Percentiles rank a stretch among this genome's conserved stretches.
phyloP scores from a whole-genome alignment of 495 filamentous ascomycete species.

The Aspergillus nanangensis region DNA sequence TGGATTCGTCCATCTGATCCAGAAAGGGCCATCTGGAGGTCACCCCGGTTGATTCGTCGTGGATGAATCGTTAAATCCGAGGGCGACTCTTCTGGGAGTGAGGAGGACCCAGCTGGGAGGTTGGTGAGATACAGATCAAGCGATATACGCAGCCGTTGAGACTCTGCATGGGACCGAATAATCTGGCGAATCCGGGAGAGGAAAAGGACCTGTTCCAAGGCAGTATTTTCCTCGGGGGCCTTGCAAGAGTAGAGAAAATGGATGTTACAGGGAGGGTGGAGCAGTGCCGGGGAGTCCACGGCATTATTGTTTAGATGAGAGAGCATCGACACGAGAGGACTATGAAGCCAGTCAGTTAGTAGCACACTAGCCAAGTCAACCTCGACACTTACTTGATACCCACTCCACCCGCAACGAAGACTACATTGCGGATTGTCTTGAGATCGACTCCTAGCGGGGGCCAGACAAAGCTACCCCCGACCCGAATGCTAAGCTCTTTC shows the following conservation, averaged over 20 bases:
- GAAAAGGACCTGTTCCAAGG: constrained; percentile 56
- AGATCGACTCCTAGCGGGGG: constrained; percentile 50
- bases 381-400: constrained; percentile 74
- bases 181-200: constrained; percentile 49
- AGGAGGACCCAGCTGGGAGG: constrained; percentile 4
- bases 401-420: constrained; percentile 79
- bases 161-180: constrained; percentile 25
- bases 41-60: constrained; percentile 47
- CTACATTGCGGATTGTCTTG: constrained; percentile 45
- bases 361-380: too few relatives aligned
- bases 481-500: constrained; percentile 56
- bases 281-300: constrained; percentile 7
- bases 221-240: constrained; percentile 22
- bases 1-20: constrained; percentile 32
- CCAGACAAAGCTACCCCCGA: constrained; percentile 79
- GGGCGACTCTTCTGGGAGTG: constrained; percentile 5
- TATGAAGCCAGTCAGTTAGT: too few relatives aligned
- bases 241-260: constrained; percentile 43
- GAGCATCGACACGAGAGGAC: constrained; percentile 57
- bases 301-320: constrained; percentile 37
- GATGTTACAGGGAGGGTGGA: constrained; percentile 22
- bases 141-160: constrained; percentile 23
- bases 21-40: constrained; percentile 41
- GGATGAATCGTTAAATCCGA: constrained; percentile 34
- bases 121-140: constrained; percentile 40